A percentile compares a stretch with the other conserved stretches of the same genome.
These are phyloP conservation scores for Fusarium devonianum DNA, from an alignment of 2,329 filamentous ascomycete species.

Conservation along the genomic window DNA sequence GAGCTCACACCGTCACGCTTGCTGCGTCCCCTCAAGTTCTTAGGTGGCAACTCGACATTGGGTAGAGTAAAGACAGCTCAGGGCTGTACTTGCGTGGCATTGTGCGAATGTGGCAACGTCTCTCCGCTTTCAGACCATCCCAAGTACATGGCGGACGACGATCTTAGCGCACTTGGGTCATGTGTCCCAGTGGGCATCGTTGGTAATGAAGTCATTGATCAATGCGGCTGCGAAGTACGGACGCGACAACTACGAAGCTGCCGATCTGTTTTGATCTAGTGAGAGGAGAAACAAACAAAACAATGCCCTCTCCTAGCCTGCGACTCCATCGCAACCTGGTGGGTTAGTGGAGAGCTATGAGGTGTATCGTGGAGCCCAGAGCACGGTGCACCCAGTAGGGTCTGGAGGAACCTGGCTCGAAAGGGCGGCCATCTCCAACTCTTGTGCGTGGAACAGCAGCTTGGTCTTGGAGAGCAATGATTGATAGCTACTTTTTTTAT, in stretches of 20 bases:
- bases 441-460: slow-evolving; percentile 3
- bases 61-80: slow-evolving; percentile 10
- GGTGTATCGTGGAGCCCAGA: slow-evolving; percentile 16
- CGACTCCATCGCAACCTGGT: slow-evolving; percentile 15
- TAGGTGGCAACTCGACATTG: slow-evolving; percentile 29
- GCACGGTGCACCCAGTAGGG: too few species aligned
- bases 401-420: slow-evolving; percentile 6
- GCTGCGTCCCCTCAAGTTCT: slow-evolving; percentile 20
- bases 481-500: too few species aligned
- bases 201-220: slow-evolving; percentile 29
- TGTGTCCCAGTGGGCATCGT: slow-evolving; percentile 26
- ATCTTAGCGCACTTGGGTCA: slow-evolving; percentile 35
- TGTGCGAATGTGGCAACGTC: slow-evolving; percentile 37
- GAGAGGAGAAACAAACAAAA: slow-evolving; percentile 3
- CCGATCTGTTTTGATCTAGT: slow-evolving; percentile 33
- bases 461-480: too few species aligned
- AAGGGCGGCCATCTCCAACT: slow-evolving; percentile 7
- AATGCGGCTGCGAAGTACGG: slow-evolving; percentile 13
- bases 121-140: slow-evolving; percentile 23
- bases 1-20: slow-evolving; percentile 17
- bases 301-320: slow-evolving; percentile 14
- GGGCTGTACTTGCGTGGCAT: slow-evolving; percentile 21
- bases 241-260: slow-evolving; percentile 18
- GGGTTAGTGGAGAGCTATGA: slow-evolving; percentile 1
- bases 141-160: slow-evolving; percentile 30